Evolutionary conservation across 2,329 filamentous ascomycete species (phyloP).

Genomic region (Microdochium trichocladiopsis): DNA sequence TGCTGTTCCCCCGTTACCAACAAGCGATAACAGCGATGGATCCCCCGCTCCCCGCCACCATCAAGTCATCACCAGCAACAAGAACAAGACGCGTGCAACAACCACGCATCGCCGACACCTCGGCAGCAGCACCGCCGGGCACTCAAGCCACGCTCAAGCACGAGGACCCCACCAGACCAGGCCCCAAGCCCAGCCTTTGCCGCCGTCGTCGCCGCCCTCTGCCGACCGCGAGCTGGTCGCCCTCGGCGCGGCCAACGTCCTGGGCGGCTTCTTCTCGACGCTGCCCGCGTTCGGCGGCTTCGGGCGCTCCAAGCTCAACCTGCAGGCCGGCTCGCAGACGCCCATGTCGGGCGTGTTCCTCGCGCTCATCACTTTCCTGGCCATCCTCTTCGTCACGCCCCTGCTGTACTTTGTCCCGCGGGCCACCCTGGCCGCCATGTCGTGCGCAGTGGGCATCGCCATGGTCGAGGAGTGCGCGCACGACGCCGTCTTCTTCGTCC

Average conservation of each 20-base stretch:
- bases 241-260: constrained; percentile 62
- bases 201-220: constrained; percentile 37
- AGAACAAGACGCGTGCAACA: too few species aligned
- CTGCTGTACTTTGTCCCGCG: constrained; percentile 72
- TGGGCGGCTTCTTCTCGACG: constrained; percentile 64
- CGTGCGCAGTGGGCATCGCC: constrained; percentile 64
- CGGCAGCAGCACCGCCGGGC: too few species aligned
- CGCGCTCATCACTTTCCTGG: constrained; percentile 57
- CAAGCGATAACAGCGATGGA: neutral
- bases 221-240: constrained; percentile 67
- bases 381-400: constrained; percentile 57
- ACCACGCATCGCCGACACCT: too few species aligned
- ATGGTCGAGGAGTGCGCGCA: constrained; percentile 69
- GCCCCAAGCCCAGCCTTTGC: neutral
- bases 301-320: constrained; percentile 66
- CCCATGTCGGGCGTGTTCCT: constrained; percentile 67
- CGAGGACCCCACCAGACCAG: neutral
- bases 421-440: constrained; percentile 66
- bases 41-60: too few species aligned
- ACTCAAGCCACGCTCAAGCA: neutral
- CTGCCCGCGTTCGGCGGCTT: constrained; percentile 72
- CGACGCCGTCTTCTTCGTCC: constrained; percentile 63
- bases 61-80: neutral
- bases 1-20: constrained; percentile 23
- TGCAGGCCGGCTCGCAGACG: constrained; percentile 61